phyloP scores from a whole-genome alignment of 768 basidiomycete genomes.

The Trametes gibbosa region DNA sequence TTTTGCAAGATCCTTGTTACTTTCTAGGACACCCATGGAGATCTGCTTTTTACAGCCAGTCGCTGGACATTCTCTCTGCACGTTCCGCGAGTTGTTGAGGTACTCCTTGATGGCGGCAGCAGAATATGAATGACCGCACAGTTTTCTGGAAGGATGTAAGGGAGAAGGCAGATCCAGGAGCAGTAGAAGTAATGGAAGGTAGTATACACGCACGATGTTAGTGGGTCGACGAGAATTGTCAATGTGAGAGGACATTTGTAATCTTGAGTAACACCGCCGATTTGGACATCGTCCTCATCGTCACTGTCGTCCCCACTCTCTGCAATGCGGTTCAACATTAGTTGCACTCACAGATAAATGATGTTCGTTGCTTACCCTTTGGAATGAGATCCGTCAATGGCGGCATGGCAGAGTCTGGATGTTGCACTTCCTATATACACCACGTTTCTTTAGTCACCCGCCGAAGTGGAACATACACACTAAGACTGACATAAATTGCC shows the following conservation, averaged over 20 bases:
- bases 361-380: conserved; percentile 47
- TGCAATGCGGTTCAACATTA: conserved; percentile 28
- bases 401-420: conserved; percentile 69
- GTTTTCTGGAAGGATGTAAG: conserved; percentile 38
- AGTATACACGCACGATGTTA: conserved; percentile 67
- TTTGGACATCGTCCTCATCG: conserved; percentile 84
- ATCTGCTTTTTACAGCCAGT: conserved; percentile 68
- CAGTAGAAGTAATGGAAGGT: not conserved
- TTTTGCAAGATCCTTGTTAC: conserved; percentile 58
- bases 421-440: conserved; percentile 55
- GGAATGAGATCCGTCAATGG: conserved; percentile 72
- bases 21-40: conserved; percentile 46
- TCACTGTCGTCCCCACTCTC: conserved; percentile 82
- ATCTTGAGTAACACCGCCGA: conserved; percentile 82
- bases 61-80: conserved; percentile 56
- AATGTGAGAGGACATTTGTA: conserved; percentile 85
- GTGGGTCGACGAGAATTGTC: conserved; percentile 61
- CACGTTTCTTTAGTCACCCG: no score
- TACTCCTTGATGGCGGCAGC: conserved; percentile 64
- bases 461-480: no score
- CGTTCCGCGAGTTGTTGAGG: conserved; percentile 38
- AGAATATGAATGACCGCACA: conserved; percentile 86
- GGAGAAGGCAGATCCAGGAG: not conserved
- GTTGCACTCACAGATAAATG: not conserved
- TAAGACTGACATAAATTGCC: conserved; percentile 57